Evolutionary conservation across 1,139 yeast species (phyloP).

Genomic region (Diutina rugosa): DNA sequence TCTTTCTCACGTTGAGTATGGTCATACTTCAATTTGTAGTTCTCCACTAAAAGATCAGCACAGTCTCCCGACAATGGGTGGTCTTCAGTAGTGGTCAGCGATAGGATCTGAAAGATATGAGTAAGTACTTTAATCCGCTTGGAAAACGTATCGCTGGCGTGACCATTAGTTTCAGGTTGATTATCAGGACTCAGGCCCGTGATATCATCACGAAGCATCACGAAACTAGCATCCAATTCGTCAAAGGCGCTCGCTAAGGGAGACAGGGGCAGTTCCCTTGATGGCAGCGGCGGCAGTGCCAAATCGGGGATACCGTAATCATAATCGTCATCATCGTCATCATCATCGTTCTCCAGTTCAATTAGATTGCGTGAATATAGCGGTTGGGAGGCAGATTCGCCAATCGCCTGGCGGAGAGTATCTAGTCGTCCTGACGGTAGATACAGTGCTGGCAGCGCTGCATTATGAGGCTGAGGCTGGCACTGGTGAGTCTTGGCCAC

Average conservation of each 20-base stretch:
- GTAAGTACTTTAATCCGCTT: slow-evolving; percentile 41
- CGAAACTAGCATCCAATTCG: not conserved
- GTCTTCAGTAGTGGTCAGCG: slow-evolving; percentile 62
- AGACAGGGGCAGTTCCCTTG: not conserved
- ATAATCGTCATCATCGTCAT: not conserved
- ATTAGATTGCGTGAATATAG: slow-evolving; percentile 4
- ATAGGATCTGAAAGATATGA: slow-evolving; percentile 43
- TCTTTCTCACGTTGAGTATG: slow-evolving; percentile 72
- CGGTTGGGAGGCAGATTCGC: slow-evolving; percentile 6
- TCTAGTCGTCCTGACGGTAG: slow-evolving; percentile 21
- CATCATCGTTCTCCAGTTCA: slow-evolving; percentile 1
- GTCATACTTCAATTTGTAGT: slow-evolving; percentile 58
- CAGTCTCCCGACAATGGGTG: slow-evolving; percentile 86
- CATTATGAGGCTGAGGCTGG: not conserved
- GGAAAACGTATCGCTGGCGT: slow-evolving; percentile 7
- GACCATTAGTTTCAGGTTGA: not conserved
- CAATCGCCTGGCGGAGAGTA: slow-evolving; percentile 8
- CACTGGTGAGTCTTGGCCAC: slow-evolving; percentile 9
- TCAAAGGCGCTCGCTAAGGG: not conserved
- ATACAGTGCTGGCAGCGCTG: slow-evolving; percentile 13
- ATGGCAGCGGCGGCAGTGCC: not conserved
- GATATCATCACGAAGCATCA: not conserved
- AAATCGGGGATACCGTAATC: not conserved
- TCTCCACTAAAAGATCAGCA: slow-evolving; percentile 53
- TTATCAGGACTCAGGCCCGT: not conserved